These are phyloP conservation scores for Iodosphaeria phyllophila DNA, from an alignment of 2,329 filamentous ascomycete genomes.

Conservation along the genomic window DNA sequence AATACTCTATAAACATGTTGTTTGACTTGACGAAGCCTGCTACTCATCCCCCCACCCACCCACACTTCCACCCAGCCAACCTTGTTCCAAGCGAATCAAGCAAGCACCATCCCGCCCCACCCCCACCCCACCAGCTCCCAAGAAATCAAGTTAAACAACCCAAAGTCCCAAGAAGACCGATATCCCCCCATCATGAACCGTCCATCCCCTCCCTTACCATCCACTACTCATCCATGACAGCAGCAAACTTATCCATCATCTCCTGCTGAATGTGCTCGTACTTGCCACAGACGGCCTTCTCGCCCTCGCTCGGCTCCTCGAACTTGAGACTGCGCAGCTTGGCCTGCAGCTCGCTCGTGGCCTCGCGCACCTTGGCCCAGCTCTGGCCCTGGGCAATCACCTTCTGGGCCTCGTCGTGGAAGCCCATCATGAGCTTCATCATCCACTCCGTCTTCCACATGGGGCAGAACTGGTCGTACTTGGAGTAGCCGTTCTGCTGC, in stretches of 20 bases:
- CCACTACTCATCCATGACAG: slow-evolving; percentile 78
- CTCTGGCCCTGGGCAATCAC: slow-evolving; percentile 75
- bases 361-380: slow-evolving; percentile 86
- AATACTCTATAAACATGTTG: too few relatives aligned
- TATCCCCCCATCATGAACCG: too few relatives aligned
- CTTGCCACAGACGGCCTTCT: slow-evolving; percentile 73
- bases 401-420: slow-evolving; percentile 96
- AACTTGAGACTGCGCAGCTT: slow-evolving; percentile 91
- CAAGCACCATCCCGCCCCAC: too few relatives aligned
- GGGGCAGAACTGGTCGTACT: slow-evolving; percentile 98
- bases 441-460: slow-evolving; percentile 99
- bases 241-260: slow-evolving; percentile 95
- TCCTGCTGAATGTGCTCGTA: slow-evolving; percentile 83
- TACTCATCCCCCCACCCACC: too few relatives aligned
- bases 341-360: slow-evolving; percentile 70
- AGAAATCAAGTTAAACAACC: too few relatives aligned
- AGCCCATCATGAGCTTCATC: slow-evolving; percentile 99
- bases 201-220: too few relatives aligned
- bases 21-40: too few relatives aligned
- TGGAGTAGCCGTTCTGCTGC: slow-evolving; percentile 97
- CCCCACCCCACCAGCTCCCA: too few relatives aligned
- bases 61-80: too few relatives aligned
- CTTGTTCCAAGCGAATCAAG: too few relatives aligned
- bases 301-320: slow-evolving; percentile 70
- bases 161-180: too few relatives aligned